Evolutionary conservation across 2,329 filamentous ascomycete species (phyloP).

Genomic region (Aspergillus neoniger): DNA sequence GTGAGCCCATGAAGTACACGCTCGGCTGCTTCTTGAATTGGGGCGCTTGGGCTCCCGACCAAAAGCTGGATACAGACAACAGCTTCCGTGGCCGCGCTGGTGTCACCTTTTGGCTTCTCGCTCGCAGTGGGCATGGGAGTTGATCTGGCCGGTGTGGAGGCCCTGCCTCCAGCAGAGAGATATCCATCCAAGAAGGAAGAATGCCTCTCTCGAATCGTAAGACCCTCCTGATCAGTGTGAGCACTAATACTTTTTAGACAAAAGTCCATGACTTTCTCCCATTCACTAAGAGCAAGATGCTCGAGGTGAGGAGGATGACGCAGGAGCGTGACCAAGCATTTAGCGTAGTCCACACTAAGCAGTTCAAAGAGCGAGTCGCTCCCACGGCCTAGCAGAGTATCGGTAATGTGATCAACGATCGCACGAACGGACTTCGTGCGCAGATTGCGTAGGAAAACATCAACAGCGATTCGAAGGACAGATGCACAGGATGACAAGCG

Average conservation of each 20-base stretch:
- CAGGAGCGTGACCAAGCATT: constrained; percentile 70
- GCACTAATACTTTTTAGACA: constrained; percentile 62
- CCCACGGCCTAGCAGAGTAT: constrained; percentile 66
- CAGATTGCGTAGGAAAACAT: constrained; percentile 67
- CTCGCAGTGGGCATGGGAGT: constrained; percentile 29
- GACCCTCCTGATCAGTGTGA: constrained; percentile 29
- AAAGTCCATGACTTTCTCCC: constrained; percentile 71
- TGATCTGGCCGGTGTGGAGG: constrained; percentile 34
- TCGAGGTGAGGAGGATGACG: constrained; percentile 77
- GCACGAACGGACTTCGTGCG: constrained; percentile 76
- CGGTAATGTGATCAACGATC: constrained; percentile 77
- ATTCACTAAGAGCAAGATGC: constrained; percentile 68
- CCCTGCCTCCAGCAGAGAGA: constrained; percentile 27
- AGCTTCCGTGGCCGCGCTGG: constrained; percentile 54
- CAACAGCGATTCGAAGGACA: constrained; percentile 70
- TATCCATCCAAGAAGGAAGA: constrained; percentile 31
- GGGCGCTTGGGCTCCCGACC: constrained; percentile 67
- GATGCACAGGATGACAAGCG: constrained; percentile 70
- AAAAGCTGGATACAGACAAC: constrained; percentile 68
- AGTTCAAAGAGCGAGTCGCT: constrained; percentile 65
- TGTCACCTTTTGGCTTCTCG: constrained; percentile 31
- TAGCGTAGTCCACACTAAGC: constrained; percentile 75
- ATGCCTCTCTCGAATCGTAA: constrained; percentile 32
- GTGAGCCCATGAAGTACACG: constrained; percentile 60
- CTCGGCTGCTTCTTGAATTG: constrained; percentile 59